Evolutionary conservation across 352 stramenopile genomes (phyloP).

Genomic region (Phytophthora fragariaefolia): DNA sequence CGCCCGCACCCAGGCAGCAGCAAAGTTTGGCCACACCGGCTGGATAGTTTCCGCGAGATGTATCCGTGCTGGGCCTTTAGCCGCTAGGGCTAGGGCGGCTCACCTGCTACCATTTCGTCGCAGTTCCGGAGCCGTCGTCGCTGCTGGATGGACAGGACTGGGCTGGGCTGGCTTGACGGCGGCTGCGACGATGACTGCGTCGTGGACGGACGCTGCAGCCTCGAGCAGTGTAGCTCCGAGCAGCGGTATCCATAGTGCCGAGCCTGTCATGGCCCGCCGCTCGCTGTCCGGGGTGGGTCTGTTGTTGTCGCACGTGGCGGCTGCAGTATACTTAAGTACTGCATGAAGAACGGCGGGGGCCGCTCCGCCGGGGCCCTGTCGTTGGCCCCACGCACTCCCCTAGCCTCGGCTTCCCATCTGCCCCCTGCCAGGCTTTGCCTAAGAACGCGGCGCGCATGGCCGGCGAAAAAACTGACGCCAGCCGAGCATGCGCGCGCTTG

Average conservation of each 20-base stretch:
- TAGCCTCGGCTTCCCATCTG: conserved; percentile 30
- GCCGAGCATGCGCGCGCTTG: conserved; percentile 26
- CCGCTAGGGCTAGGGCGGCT: conserved; percentile 25
- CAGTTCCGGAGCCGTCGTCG: conserved; percentile 1
- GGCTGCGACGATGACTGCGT: background rate
- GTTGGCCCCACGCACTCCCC: conserved; percentile 13
- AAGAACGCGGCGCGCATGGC: conserved; percentile 21
- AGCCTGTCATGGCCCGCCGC: background rate
- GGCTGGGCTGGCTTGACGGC: background rate
- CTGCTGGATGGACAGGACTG: background rate
- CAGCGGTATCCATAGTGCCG: too few species aligned
- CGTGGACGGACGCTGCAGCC: background rate
- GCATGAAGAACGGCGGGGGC: too few species aligned
- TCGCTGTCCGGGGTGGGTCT: background rate
- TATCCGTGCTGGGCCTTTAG: conserved; percentile 12
- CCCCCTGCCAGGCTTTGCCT: conserved; percentile 28
- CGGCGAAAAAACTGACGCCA: conserved; percentile 43
- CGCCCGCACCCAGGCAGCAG: background rate
- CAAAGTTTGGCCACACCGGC: conserved; percentile 14
- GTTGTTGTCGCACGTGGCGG: conserved; percentile 31
- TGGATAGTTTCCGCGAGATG: conserved; percentile 4
- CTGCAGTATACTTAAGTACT: too few species aligned
- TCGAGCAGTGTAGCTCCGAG: too few species aligned
- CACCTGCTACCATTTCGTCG: conserved; percentile 20
- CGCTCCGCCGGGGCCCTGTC: conserved; percentile 29